Base-by-base conservation (phyloP, 495 filamentous ascomycete species). In the Penicillium arizonense region DNA sequence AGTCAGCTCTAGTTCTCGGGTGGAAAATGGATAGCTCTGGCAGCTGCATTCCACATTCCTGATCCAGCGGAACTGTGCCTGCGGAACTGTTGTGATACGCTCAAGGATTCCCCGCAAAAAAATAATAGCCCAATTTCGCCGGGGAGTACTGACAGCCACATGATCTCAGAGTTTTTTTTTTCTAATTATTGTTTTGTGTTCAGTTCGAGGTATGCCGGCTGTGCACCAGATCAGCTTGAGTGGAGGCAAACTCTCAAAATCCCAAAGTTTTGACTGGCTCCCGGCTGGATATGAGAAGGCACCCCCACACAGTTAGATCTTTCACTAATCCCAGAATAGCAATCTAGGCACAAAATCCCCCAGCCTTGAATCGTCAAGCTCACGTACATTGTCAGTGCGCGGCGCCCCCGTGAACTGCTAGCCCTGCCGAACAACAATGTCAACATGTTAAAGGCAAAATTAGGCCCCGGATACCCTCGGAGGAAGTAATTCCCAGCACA, bases 81-180 rank as follows among this genome's bases (percentile, higher is more conserved):
- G 53, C 51, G 58, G 58, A 55, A 53, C 47, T 52, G 36, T 48
- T 45, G 55, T 67, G 63, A 67, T 64, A 64, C 63, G 63, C 58
- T 42, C 63, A 64, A 51, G 61, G 63, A 64, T 67, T 67, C 63
- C 63, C 63, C 63, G 63, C 63, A 67, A 64, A 63, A 53, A 14
- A 53, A 56, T 20, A 20, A 46, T 37, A 45, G 40, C 46, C 46
- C 26, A 38, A 38, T 8, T 49, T 52, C 47, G 48, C 49, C 45
- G 43, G 34, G 40, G 44, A 56, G 43, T 56, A 55, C 13, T 45
- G 20, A 34, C 45, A 44, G 52, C 45, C 53, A 50, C 46, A 55
- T 55, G 53, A 55, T 50, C 39, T 26, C 18, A 26, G 30, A 13
- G 14, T 18, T 28, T 38, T 28, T 2, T 18, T 39, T 40, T 32